Base-by-base conservation (phyloP, 2,329 filamentous ascomycete genomes). In the Talaromyces sp. region DNA sequence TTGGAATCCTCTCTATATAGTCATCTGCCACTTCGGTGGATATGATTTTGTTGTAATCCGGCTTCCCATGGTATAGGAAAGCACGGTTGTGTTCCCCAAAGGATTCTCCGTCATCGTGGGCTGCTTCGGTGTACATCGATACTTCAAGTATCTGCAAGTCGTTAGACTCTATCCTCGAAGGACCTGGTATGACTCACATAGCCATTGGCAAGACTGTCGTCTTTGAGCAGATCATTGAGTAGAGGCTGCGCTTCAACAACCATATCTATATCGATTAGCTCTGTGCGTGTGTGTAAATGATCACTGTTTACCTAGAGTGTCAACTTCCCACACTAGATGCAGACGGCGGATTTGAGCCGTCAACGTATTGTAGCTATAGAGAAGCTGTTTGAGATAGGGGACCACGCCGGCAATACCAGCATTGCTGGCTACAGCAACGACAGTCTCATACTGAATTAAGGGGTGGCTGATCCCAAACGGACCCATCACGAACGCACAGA, bases 301-400 rank as follows among this genome's bases (percentile, higher is more conserved):
- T 39, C 54, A 37, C 24, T 35, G 47, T 68, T 66, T 64, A 72
- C 70, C 66, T 39, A 72, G 63, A 45, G 61, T 68, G 47, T 71
- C 58, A 62, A 78, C 60, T 64, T 78, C 69, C 74, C 72, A 78
- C 7, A 79, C 70, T 8, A 79, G 67, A 70, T 77, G 68, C n/a
- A 79, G 69, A 16, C 70, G 66, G 61, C 69, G 68, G 62, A 71
- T 70, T 33, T 67, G 65, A 52, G 69, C 67, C 33, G 69, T 71
- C 52, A 66, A 70, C 31, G 72, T 73, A 50, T 76, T 75, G 63
- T 76, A 76, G 22, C 72, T 68, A 56, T 77, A 66, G 49, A 80
- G 73, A 14, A 79, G 69, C 68, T 78, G 65, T 64, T 75, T 76
- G 3, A 80, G 66, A 66, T 78, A 76, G 24, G 70, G 72, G 52